phyloP scores from a whole-genome alignment of 2,329 filamentous ascomycete species.

The Blumeriella jaapii region DNA sequence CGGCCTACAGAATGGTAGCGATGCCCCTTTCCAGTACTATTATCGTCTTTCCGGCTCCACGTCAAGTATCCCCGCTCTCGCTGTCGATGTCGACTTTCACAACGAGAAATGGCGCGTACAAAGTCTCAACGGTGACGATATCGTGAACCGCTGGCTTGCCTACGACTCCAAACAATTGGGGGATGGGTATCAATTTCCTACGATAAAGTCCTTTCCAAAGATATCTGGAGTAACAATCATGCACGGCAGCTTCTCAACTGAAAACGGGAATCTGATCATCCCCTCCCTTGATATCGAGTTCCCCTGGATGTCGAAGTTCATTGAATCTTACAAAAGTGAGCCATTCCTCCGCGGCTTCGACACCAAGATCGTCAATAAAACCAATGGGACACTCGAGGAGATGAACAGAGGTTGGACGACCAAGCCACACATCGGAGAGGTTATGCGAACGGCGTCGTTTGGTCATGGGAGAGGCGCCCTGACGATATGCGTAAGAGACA shows the following conservation, averaged over 20 bases:
- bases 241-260: conserved; percentile 7
- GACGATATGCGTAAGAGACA: conserved; percentile 9
- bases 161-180: not conserved
- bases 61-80: not conserved
- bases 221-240: not conserved
- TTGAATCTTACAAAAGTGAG: conserved; percentile 2
- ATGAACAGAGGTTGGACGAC: conserved; percentile 4
- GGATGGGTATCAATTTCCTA: not conserved
- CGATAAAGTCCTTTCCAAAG: not conserved
- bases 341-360: conserved; percentile 12
- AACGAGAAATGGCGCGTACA: conserved; percentile 7
- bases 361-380: not conserved
- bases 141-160: conserved; percentile 6
- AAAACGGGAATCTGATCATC: no score
- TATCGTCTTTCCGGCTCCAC: conserved; percentile 5
- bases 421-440: not conserved
- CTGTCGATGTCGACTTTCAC: conserved; percentile 12
- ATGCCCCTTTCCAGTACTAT: conserved; percentile 8
- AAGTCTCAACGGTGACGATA: conserved; percentile 4
- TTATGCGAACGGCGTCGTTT: conserved; percentile 12
- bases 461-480: conserved; percentile 6
- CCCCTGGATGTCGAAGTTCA: conserved; percentile 7
- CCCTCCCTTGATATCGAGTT: conserved; percentile 2
- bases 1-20: not conserved
- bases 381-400: not conserved